Conservation (phyloP, 805 yeast species). For the Wickerhamomyces sydowiorum region DNA sequence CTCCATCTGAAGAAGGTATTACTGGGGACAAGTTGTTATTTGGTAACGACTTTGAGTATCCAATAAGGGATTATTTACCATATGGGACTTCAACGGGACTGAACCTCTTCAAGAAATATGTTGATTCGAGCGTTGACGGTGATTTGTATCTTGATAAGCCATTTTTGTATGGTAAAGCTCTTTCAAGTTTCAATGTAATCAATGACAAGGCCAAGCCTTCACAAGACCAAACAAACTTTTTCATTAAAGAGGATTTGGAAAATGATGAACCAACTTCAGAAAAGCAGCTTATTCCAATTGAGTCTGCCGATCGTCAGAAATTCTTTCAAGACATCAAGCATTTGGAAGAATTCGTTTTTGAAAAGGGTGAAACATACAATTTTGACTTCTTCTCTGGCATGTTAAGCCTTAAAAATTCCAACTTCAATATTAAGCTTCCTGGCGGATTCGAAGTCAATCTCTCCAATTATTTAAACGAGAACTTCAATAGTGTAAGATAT, state of each 20-base stretch:
- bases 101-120: conserved; percentile 47
- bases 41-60: conserved; percentile 64
- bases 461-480: conserved; percentile 35
- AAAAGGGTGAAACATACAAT: conserved; percentile 31
- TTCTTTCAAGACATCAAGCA: conserved; percentile 35
- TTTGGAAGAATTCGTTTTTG: conserved; percentile 36
- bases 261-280: conserved; percentile 12
- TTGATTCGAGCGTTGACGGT: conserved; percentile 62
- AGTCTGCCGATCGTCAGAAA: conserved; percentile 33
- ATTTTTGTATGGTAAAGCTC: conserved; percentile 54
- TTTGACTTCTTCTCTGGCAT: conserved; percentile 53
- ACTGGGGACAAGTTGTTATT: conserved; percentile 50
- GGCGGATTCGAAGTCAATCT: conserved; percentile 43
- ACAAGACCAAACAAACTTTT: conserved; percentile 6
- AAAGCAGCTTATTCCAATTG: conserved; percentile 26
- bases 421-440: conserved; percentile 48
- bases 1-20: conserved; percentile 35
- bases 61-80: conserved; percentile 54
- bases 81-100: conserved; percentile 49
- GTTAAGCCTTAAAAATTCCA: conserved; percentile 42
- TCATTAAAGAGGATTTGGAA: conserved; percentile 17
- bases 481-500: conserved; percentile 41
- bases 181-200: conserved; percentile 50
- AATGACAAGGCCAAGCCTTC: conserved; percentile 17
- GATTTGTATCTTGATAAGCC: conserved; percentile 59